phyloP scores from a whole-genome alignment of 768 basidiomycete genomes.

The Inosperma sp. region DNA sequence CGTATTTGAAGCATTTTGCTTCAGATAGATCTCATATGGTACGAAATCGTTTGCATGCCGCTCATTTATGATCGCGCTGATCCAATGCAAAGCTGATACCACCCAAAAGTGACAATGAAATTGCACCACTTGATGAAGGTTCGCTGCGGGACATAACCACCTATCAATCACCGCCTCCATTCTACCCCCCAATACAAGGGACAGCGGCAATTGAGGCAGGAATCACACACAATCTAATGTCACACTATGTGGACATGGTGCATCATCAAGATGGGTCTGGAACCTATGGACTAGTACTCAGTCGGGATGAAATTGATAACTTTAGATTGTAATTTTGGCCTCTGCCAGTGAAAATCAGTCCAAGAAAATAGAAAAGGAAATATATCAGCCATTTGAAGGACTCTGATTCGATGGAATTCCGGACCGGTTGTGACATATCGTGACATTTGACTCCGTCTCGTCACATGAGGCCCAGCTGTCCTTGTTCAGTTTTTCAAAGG shows the following conservation, averaged over 20 bases:
- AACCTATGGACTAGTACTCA: conserved; percentile 14
- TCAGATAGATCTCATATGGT: conserved; percentile 80
- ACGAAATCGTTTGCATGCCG: background rate
- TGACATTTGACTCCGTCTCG: too few species aligned
- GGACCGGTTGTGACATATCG: background rate
- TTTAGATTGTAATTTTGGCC: too few species aligned
- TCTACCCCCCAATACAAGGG: conserved; percentile 16
- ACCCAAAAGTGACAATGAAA: background rate
- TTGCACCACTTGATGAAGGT: conserved; percentile 22
- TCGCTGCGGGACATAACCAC: background rate
- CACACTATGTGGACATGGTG: conserved; percentile 15
- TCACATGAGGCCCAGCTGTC: too few species aligned
- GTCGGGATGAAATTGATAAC: conserved; percentile 7
- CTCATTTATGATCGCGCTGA: background rate
- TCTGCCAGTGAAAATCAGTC: too few species aligned
- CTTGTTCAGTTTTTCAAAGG: conserved; percentile 1
- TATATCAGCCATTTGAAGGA: too few species aligned
- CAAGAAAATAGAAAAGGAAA: too few species aligned
- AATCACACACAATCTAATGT: conserved; percentile 16
- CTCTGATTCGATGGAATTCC: too few species aligned
- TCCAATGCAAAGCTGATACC: conserved; percentile 6
- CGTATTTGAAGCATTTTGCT: conserved; percentile 57
- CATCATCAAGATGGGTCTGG: background rate
- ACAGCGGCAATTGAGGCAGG: conserved; percentile 7
- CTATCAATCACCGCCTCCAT: conserved; percentile 14